phyloP scores from a whole-genome alignment of 106 monocot species.

The Agapanthus africanus region DNA sequence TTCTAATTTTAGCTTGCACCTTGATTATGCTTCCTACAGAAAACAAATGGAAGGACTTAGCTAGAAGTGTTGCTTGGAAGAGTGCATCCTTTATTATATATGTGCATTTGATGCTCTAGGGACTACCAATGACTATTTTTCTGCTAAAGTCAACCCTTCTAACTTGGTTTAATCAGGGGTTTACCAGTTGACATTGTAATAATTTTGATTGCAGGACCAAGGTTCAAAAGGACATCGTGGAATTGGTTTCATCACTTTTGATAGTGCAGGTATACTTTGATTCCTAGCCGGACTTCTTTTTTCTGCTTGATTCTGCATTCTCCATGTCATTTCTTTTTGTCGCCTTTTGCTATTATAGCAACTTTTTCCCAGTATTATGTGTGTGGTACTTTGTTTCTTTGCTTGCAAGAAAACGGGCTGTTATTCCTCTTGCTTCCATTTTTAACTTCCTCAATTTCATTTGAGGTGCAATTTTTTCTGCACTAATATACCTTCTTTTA shows the following conservation, averaged over 20 bases:
- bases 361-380: background rate
- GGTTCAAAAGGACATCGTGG: constrained; percentile 84
- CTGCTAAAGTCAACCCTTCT: too few species aligned
- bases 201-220: constrained; percentile 54
- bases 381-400: background rate
- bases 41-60: too few species aligned
- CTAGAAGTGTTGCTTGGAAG: too few species aligned
- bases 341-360: background rate
- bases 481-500: too few species aligned
- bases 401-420: background rate
- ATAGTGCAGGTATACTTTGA: constrained; percentile 53
- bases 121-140: background rate
- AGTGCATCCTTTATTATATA: background rate
- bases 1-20: too few species aligned
- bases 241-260: constrained; percentile 96
- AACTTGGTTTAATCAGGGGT: too few species aligned
- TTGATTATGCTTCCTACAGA: too few species aligned
- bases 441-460: too few species aligned
- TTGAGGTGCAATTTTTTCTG: too few species aligned
- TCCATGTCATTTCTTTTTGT: background rate
- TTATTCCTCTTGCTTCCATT: background rate
- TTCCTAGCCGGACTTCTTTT: background rate
- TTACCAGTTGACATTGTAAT: too few species aligned
- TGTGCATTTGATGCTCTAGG: background rate
- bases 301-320: background rate